These are phyloP conservation scores for Salix purpurea DNA, from an alignment of 345 rosid genomes.

Conservation along the genomic window DNA sequence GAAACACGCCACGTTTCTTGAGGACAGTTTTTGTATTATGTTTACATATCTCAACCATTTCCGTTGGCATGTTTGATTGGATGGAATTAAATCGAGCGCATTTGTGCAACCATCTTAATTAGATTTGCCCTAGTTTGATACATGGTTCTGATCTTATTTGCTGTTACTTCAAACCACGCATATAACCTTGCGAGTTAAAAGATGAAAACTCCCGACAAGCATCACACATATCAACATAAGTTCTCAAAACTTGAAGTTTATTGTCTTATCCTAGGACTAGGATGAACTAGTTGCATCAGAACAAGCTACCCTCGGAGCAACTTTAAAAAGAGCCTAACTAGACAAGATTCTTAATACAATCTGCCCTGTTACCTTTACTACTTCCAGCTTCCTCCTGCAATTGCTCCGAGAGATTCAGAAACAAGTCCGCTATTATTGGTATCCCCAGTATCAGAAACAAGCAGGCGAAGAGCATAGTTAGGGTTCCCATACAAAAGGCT, in stretches of 20 bases:
- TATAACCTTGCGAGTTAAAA: not conserved
- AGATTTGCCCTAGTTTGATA: not conserved
- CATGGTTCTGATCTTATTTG: not conserved
- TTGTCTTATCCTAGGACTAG: not conserved
- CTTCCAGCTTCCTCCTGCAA: slow-evolving; percentile 18
- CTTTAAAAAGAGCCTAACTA: not conserved
- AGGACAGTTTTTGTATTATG: not conserved
- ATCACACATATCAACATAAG: not conserved
- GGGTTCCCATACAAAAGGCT: slow-evolving; percentile 28
- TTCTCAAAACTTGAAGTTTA: not conserved
- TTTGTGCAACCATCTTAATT: not conserved
- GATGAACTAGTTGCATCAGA: not conserved
- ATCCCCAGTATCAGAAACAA: slow-evolving; percentile 26
- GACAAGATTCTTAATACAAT: not conserved
- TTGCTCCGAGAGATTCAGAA: slow-evolving; percentile 29
- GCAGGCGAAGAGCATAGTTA: slow-evolving; percentile 25
- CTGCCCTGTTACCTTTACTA: slow-evolving; percentile 17
- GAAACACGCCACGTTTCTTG: no score
- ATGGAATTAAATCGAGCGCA: not conserved
- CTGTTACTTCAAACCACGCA: not conserved
- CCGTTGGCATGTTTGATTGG: not conserved
- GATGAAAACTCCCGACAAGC: not conserved
- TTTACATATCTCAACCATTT: not conserved
- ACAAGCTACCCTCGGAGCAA: not conserved
- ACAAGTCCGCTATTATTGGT: slow-evolving; percentile 27